Evolutionary conservation across 2,329 filamentous ascomycete species (phyloP).

Genomic region (Talaromyces albobiverticillius): DNA sequence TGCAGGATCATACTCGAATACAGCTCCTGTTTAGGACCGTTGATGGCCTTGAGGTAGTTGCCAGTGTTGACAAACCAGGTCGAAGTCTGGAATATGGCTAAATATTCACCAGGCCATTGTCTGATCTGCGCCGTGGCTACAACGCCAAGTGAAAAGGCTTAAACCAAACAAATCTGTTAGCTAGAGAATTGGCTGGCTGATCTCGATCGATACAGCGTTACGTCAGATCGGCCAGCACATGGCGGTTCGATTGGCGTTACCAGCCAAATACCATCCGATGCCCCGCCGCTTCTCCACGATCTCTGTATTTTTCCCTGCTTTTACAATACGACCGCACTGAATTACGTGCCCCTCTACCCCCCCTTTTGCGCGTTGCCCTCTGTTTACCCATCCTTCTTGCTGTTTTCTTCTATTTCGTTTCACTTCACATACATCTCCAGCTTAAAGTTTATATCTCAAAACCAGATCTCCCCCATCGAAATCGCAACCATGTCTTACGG

Average conservation of each 20-base stretch:
- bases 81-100: too few relatives aligned
- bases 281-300: background rate
- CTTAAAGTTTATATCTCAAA: background rate
- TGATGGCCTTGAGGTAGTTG: too few relatives aligned
- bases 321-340: background rate
- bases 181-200: too few relatives aligned
- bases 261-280: background rate
- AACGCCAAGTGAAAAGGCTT: too few relatives aligned
- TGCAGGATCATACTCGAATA: too few relatives aligned
- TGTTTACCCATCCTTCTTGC: background rate
- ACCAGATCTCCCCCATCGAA: background rate
- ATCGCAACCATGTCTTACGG: slow-evolving; percentile 17
- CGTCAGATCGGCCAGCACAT: background rate
- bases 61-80: too few relatives aligned
- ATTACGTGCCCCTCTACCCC: background rate
- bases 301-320: background rate
- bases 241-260: background rate
- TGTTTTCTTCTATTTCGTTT: background rate
- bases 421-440: background rate
- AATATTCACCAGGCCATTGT: too few relatives aligned
- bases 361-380: background rate
- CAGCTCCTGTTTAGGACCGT: too few relatives aligned
- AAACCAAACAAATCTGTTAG: too few relatives aligned
- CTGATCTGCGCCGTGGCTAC: too few relatives aligned
- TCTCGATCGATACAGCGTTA: background rate